Base-by-base conservation (phyloP, 2,329 filamentous ascomycete species). In the Epichloe elymi region DNA sequence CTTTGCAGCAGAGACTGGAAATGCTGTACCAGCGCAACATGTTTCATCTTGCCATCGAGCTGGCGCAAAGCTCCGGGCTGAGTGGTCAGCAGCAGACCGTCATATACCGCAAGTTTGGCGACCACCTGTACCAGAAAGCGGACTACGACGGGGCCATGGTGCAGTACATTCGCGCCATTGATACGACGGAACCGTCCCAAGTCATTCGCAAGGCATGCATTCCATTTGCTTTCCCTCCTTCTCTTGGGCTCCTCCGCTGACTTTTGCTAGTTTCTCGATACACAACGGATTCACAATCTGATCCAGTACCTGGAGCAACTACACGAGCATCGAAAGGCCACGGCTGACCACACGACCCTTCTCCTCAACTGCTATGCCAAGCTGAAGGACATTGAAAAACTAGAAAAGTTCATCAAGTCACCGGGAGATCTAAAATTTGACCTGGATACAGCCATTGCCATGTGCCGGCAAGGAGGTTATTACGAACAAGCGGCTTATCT, bases 141-240 rank as follows among this genome's bases (percentile, higher is more conserved):
- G 90, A 96, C 62, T 98, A 91, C 62, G 93, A 98, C 62, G 93
- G 87, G 6, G 90, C 94, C n/a, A 98, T 98, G 94, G 85, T 94
- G 60, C 93, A 97, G 65, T 98, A 98, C 63, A 82, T 98, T 55
- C 86, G 88, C 59, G 91, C 94, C 0, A 96, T 98, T 53, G 90
- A 96, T 63, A 93, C 88, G 53, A 97, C 91, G 0, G 91, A 97
- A 61, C 91, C 91, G 6, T 96, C 91, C 2, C 91, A 96, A 62
- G 88, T 97, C 45, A 96, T 97, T 61, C 80, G 91, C 59, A 96
- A 95, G 72, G 85, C 86, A 62, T 48, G 59, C 17, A 10, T 12
- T 17, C 19, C 14, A 0, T 19, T 15, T 19, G 12, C 26, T n/a
- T 2, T 1, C 6, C 3, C 8, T 40, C 30, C 30, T 30, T 30